Base-by-base conservation (phyloP, 805 yeast species). In the Candida tibetensis region DNA sequence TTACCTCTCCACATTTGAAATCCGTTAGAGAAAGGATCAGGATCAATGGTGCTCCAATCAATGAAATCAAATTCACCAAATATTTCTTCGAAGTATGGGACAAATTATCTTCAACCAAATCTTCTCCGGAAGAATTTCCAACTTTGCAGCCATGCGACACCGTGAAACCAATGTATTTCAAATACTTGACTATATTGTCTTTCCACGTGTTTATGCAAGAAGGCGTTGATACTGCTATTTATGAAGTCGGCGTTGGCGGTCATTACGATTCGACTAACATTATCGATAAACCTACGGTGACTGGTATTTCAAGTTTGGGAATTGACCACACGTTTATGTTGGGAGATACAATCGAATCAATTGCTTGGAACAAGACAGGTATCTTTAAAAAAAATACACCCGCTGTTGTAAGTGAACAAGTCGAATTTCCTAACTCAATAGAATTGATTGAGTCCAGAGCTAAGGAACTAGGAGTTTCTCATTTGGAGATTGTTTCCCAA, bases 221-320 rank as follows among this genome's bases (percentile, higher is more conserved):
- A 62, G 84, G 85, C 2, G 90, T 93, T n/a, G 85, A 89, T 55
- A 77, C 96, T 25, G 97, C 98, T 9, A 82, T 93, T 27, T 89
- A 86, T 55, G 99, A 93, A 60, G 99, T 95, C 21, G 99, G 99
- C 16, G 95, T 93, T 33, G 99, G 99, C 19, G 99, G 99, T 5
- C 95, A 86, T 56, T 88, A 80, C 53, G 99, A 93, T 60, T 87
- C 96, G n/a, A 93, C 99, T 9, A 93, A 93, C 57, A 76, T 93
- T 2, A 77, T 93, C 34, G 79, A 72, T 30, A 65, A 71, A 30
- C 98, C 99, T 14, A 76, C 85, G 0, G 90, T 81, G 1, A 82
- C 95, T 32, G 99, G 95, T 27, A 82, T 93, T 13, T 68, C 93
- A 2, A 75, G 91, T 4, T 64, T 93, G 43, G 99, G 98, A 1